phyloP scores from a whole-genome alignment of 768 basidiomycete genomes.

The Coprinellus micaceus region DNA sequence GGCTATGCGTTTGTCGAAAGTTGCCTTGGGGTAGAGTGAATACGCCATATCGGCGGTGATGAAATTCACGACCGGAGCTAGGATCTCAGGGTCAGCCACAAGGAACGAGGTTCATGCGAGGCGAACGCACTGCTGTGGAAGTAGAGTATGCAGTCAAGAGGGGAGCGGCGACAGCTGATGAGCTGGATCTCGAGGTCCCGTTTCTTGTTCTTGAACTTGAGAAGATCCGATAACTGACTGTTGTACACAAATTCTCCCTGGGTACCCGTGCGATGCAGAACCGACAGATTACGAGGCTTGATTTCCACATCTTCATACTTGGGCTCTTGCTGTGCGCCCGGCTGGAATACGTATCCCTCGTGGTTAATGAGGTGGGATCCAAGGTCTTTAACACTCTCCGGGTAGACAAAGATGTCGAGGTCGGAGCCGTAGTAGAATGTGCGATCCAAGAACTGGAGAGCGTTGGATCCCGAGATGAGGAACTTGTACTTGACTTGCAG shows the following conservation, averaged over 20 bases:
- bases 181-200: background rate
- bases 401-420: slow-evolving; percentile 3
- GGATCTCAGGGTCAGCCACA: background rate
- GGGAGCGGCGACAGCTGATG: background rate
- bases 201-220: background rate
- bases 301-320: background rate
- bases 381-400: background rate
- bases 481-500: slow-evolving; percentile 1
- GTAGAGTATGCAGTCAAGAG: slow-evolving; percentile 2
- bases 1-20: slow-evolving; percentile 6
- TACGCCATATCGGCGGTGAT: slow-evolving; percentile 8
- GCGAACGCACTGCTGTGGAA: slow-evolving; percentile 7
- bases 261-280: background rate
- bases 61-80: slow-evolving; percentile 9
- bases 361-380: background rate
- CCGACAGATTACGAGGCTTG: background rate
- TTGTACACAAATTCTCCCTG: background rate
- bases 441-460: slow-evolving; percentile 8
- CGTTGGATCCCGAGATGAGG: slow-evolving; percentile 8
- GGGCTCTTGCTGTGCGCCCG: background rate
- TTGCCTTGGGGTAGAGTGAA: slow-evolving; percentile 8
- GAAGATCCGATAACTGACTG: background rate
- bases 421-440: slow-evolving; percentile 8
- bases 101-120: background rate
- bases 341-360: slow-evolving; percentile 4